Conservation (phyloP, 768 basidiomycete genomes). For the Cystobasidium onofrii region DNA sequence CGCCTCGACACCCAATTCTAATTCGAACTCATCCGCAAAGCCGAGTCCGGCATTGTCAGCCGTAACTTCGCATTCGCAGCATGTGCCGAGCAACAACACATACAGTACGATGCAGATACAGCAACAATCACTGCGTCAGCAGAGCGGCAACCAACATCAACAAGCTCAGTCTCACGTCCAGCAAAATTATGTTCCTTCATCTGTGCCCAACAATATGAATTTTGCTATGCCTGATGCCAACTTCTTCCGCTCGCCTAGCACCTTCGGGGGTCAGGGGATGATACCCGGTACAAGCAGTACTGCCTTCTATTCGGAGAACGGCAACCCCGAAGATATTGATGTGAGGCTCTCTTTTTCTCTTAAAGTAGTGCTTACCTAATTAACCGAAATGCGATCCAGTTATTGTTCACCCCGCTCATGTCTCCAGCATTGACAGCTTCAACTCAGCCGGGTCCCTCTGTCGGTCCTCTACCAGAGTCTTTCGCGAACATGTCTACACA, state of each 20-base stretch:
- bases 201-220: background rate
- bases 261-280: background rate
- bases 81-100: background rate
- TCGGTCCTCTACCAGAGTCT: slow-evolving; percentile 26
- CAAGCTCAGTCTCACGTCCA: background rate
- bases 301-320: slow-evolving; percentile 8
- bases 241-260: background rate
- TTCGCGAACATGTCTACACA: slow-evolving; percentile 18
- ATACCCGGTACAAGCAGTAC: slow-evolving; percentile 20
- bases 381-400: slow-evolving; percentile 35
- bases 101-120: background rate
- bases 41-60: slow-evolving; percentile 5
- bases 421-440: slow-evolving; percentile 47
- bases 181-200: background rate
- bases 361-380: background rate
- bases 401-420: slow-evolving; percentile 46
- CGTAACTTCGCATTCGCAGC: background rate
- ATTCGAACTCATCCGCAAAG: background rate
- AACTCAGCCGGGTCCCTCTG: slow-evolving; percentile 20
- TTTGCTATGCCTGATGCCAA: slow-evolving; percentile 20
- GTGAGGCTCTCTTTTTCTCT: background rate
- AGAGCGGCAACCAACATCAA: background rate
- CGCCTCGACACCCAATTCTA: background rate
- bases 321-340: slow-evolving; percentile 12
- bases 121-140: background rate